Conservation (phyloP, 2,329 filamentous ascomycete species). For the Bipolaris bicolor region DNA sequence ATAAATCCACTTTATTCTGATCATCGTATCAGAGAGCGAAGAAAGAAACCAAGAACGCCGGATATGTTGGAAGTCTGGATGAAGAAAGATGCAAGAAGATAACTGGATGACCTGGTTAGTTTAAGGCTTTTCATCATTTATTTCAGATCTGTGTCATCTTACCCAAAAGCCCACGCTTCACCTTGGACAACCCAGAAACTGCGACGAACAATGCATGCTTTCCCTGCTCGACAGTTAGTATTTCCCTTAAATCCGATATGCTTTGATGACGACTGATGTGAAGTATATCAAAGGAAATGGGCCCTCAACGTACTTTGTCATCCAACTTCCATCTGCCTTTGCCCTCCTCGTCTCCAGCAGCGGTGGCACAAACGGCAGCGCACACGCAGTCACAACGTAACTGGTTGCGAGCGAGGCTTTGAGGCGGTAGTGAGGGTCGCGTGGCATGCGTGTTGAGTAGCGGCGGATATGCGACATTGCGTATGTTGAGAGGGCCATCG, state of each 20-base stretch:
- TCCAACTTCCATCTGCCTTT: slow-evolving; percentile 45
- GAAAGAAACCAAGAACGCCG: background rate
- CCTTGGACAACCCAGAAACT: slow-evolving; percentile 34
- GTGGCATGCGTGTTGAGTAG: slow-evolving; percentile 45
- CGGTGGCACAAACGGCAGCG: slow-evolving; percentile 50
- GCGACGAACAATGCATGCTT: slow-evolving; percentile 36
- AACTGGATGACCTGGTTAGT: background rate
- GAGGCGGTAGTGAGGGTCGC: slow-evolving; percentile 45
- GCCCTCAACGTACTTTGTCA: slow-evolving; percentile 45
- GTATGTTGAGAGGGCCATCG: slow-evolving; percentile 43
- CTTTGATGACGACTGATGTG: background rate
- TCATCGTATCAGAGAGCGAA: background rate
- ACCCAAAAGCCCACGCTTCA: slow-evolving; percentile 7
- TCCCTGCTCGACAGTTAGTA: slow-evolving; percentile 24
- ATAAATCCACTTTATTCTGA: background rate
- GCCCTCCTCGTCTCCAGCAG: slow-evolving; percentile 46
- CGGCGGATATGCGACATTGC: slow-evolving; percentile 41
- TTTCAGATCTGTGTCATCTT: background rate
- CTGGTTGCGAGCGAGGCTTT: slow-evolving; percentile 46
- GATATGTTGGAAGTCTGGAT: slow-evolving; percentile 1
- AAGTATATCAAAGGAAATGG: background rate
- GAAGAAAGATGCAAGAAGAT: background rate
- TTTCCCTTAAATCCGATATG: background rate
- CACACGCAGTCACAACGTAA: slow-evolving; percentile 48
- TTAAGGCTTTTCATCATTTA: too few species aligned